Percentiles rank a stretch among this genome's conserved stretches.
These are phyloP conservation scores for Davidsoniella neocaledoniae DNA, from an alignment of 2,329 filamentous ascomycete species.

Conservation along the genomic window DNA sequence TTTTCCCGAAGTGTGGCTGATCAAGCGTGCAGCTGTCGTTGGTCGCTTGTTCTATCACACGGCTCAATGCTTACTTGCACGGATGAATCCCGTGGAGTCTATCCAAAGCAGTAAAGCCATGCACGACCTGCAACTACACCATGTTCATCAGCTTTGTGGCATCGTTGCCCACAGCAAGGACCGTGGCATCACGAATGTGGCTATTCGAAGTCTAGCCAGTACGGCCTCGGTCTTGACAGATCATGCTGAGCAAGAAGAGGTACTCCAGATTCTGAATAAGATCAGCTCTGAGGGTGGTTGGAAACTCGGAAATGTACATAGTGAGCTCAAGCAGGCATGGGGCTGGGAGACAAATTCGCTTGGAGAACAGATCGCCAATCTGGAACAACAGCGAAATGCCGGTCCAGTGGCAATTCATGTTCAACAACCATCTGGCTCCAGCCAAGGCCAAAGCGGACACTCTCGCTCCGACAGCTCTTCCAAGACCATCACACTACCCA, in stretches of 20 bases:
- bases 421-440: not conserved
- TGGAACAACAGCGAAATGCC: too few relatives aligned
- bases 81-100: conserved; percentile 55
- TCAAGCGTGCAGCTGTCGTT: conserved; percentile 66
- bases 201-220: conserved; percentile 62
- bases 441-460: not conserved
- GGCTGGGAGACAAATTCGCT: conserved; percentile 37
- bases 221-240: conserved; percentile 57
- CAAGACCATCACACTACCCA: conserved; percentile 4
- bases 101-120: conserved; percentile 47
- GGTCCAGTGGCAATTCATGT: not conserved
- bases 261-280: conserved; percentile 56
- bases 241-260: conserved; percentile 61
- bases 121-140: conserved; percentile 50
- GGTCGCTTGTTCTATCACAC: conserved; percentile 82
- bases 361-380: not conserved
- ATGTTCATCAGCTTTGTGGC: conserved; percentile 75
- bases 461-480: conserved; percentile 2
- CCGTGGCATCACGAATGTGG: conserved; percentile 59
- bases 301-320: conserved; percentile 55
- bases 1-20: conserved; percentile 79
- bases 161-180: conserved; percentile 78
- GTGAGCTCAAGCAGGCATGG: conserved; percentile 61
- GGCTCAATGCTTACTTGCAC: conserved; percentile 62
- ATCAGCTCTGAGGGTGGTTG: conserved; percentile 66